phyloP scores from a whole-genome alignment of 2,329 filamentous ascomycete species.

The Fusarium buharicum region DNA sequence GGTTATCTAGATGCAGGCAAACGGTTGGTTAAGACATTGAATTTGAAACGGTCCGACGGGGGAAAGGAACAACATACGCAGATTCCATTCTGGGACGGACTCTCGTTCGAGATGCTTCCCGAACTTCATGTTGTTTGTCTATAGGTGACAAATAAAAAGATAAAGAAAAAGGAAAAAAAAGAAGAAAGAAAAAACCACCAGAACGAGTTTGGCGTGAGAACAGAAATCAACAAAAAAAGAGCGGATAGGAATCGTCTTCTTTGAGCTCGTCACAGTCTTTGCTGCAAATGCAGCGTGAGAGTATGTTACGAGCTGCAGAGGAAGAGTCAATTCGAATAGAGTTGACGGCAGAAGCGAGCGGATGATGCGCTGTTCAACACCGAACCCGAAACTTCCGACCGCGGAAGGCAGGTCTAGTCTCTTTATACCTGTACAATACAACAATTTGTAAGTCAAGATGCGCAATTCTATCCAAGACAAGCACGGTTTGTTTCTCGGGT shows the following conservation, averaged over 20 bases:
- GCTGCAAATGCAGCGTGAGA: conserved; percentile 4
- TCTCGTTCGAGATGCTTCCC: conserved; percentile 72
- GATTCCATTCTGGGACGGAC: conserved; percentile 84
- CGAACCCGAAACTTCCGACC: background rate
- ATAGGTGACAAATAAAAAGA: background rate
- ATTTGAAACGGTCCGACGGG: conserved; percentile 2
- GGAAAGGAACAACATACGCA: conserved; percentile 64
- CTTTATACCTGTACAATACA: conserved; percentile 22
- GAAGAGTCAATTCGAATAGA: conserved; percentile 15
- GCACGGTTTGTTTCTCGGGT: conserved; percentile 2
- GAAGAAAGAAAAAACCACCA: background rate
- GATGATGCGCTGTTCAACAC: conserved; percentile 24
- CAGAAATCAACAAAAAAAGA: background rate
- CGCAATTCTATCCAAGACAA: conserved; percentile 22
- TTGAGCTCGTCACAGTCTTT: conserved; percentile 11
- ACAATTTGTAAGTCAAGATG: conserved; percentile 23
- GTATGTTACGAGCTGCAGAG: conserved; percentile 15
- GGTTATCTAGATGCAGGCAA: conserved; percentile 71
- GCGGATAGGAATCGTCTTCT: background rate
- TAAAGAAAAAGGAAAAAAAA: conserved; percentile 1
- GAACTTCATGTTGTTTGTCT: conserved; percentile 52
- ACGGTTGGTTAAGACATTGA: conserved; percentile 10
- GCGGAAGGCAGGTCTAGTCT: background rate
- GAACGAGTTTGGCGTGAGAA: background rate
- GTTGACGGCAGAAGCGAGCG: conserved; percentile 26